Evolutionary conservation across 768 basidiomycete genomes (phyloP).

Genomic region (Kwoniella mangroviensis): DNA sequence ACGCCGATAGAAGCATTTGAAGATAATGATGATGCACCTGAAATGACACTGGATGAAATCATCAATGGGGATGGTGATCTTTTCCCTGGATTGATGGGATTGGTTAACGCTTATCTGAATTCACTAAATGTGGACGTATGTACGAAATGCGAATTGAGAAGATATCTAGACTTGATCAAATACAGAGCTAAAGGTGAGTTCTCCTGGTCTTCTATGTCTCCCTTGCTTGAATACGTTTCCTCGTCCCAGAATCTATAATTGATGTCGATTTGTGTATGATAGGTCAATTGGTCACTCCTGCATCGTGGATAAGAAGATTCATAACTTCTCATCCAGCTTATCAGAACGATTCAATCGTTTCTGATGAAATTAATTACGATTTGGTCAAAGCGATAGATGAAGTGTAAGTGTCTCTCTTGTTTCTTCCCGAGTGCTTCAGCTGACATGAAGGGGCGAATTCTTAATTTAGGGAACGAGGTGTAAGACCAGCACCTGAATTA

Average conservation of each 20-base stretch:
- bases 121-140: constrained; percentile 75
- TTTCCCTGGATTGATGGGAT: constrained; percentile 79
- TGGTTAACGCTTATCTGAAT: constrained; percentile 82
- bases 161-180: constrained; percentile 79
- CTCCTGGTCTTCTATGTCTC: no score
- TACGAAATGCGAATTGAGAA: constrained; percentile 68
- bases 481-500: constrained; percentile 51
- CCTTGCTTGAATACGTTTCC: no score
- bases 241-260: neutral
- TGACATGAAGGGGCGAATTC: neutral
- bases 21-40: constrained; percentile 76
- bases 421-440: neutral
- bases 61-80: constrained; percentile 82
- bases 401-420: constrained; percentile 67
- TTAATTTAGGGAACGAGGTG: constrained; percentile 50
- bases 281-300: constrained; percentile 83
- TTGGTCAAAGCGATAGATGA: constrained; percentile 85
- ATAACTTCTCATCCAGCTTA: constrained; percentile 89
- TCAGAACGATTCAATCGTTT: constrained; percentile 89
- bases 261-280: neutral
- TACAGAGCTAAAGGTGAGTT: constrained; percentile 75
- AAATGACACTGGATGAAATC: constrained; percentile 90
- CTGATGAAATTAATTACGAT: constrained; percentile 90
- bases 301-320: constrained; percentile 91
- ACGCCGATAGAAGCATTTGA: constrained; percentile 40